Percentiles rank a stretch among this genome's conserved stretches.
These are phyloP conservation scores for Salix suchowensis DNA, from an alignment of 345 rosid genomes.

Conservation along the genomic window DNA sequence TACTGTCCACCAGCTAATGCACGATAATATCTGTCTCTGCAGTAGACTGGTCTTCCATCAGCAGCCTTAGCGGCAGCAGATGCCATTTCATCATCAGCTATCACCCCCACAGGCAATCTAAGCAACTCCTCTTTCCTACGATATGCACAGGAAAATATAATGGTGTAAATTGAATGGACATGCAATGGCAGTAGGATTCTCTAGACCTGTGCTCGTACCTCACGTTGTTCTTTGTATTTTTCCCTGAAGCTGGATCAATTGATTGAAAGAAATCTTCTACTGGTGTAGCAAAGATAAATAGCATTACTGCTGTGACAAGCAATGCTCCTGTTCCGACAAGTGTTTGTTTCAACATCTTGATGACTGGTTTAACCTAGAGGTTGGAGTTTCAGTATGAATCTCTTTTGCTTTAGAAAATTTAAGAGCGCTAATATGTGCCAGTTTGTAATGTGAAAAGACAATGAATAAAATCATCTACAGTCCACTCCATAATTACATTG, in stretches of 20 bases:
- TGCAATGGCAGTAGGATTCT: not conserved
- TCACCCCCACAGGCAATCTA: constrained; percentile 61
- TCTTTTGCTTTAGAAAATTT: not conserved
- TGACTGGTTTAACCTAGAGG: constrained; percentile 80
- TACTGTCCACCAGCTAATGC: constrained; percentile 97
- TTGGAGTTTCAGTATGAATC: constrained; percentile 4
- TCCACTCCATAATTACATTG: not conserved
- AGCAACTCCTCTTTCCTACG: constrained; percentile 74
- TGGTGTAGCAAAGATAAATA: constrained; percentile 78
- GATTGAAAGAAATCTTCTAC: constrained; percentile 62
- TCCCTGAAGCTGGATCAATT: constrained; percentile 38
- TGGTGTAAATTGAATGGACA: not conserved
- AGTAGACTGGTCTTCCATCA: constrained; percentile 91
- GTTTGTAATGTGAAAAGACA: not conserved
- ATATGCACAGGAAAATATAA: not conserved
- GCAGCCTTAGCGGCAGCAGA: constrained; percentile 97
- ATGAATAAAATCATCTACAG: not conserved
- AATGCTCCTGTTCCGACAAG: constrained; percentile 74
- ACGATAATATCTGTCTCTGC: constrained; percentile 90
- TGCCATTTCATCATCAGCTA: constrained; percentile 68
- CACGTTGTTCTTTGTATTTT: constrained; percentile 50
- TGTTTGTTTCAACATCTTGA: constrained; percentile 82
- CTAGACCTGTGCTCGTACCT: constrained; percentile 41
- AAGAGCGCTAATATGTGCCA: not conserved
- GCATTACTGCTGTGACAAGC: constrained; percentile 59